Evolutionary conservation across 2,329 filamentous ascomycete genomes (phyloP), one percentile per base, ranked within the genome.

Genomic region (Dryadomyces quercus-mongolicae): DNA sequence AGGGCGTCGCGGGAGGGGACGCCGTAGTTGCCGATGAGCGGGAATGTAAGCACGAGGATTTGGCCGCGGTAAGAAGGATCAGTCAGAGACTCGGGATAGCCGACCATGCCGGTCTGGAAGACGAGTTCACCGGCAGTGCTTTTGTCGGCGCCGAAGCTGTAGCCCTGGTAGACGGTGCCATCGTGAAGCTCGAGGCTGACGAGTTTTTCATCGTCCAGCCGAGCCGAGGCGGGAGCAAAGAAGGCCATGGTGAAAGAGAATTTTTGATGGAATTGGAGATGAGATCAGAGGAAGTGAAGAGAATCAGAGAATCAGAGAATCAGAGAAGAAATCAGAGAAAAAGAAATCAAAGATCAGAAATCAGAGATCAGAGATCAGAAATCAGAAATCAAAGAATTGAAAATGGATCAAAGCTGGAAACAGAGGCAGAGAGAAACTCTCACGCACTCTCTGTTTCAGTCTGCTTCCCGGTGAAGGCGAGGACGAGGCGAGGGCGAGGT

Each of bases 31-130:
- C 92, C 92, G 57, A 95, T 86, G 43, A 97, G 77, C 56, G 92
- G 93, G 70, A 95, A 96, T 53, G 92, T 98, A 65, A 97, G 84
- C 70, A 97, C 91, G 63, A 98, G 80, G 63, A 98, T 95, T 74
- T 98, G 92, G 58, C 88, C 88, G 51, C 86, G 85, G 71, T 93
- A 92, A 51, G 88, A 92, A 61, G 88, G 88, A 67, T 93, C 88
- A 57, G 88, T 92, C 63, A 93, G 78, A 49, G 86, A 94, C 76
- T 98, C 93, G 45, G 93, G 91, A 69, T 98, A 98, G 66, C 93
- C 93, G 63, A 97, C 93, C 91, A 97, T 95, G 71, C 93, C 93
- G 56, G 93, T 98, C 79, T 97, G 92, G 76, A 98, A 98, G 72
- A 98, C 93, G 68, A 98, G 78, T 77, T 98, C 93, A 70, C 93